phyloP scores from a whole-genome alignment of 2,329 filamentous ascomycete species.

The Lasiodiplodia hormozganensis region DNA sequence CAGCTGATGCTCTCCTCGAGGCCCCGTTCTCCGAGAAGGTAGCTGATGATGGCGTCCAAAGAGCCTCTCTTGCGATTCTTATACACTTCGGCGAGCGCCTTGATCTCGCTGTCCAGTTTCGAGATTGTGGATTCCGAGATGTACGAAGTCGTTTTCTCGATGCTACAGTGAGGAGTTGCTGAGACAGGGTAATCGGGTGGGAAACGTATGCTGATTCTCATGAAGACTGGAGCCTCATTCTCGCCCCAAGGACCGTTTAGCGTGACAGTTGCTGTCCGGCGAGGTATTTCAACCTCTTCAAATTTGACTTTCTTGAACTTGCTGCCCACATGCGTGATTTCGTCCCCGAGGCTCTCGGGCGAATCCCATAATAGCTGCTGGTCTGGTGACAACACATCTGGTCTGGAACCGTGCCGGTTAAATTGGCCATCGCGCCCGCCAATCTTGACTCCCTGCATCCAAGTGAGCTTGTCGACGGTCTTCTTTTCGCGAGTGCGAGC shows the following conservation, averaged over 20 bases:
- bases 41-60: conserved; percentile 67
- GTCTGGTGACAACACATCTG: conserved; percentile 28
- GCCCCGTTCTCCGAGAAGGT: conserved; percentile 64
- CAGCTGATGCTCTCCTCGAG: conserved; percentile 63
- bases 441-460: conserved; percentile 71
- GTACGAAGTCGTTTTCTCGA: conserved; percentile 63
- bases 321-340: conserved; percentile 66
- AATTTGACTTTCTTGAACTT: conserved; percentile 68
- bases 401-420: conserved; percentile 34
- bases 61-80: conserved; percentile 61
- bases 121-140: conserved; percentile 60
- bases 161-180: conserved; percentile 58
- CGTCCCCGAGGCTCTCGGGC: conserved; percentile 63
- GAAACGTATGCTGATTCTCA: conserved; percentile 65
- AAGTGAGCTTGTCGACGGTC: conserved; percentile 65
- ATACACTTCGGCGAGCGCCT: conserved; percentile 62
- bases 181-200: conserved; percentile 61
- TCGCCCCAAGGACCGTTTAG: conserved; percentile 67
- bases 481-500: conserved; percentile 55
- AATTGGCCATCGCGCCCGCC: conserved; percentile 47
- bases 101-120: conserved; percentile 58
- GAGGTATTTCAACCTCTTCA: conserved; percentile 63
- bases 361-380: conserved; percentile 36
- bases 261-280: conserved; percentile 61
- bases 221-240: conserved; percentile 58